Evolutionary conservation across 1,284 basidiomycete genomes (phyloP).

Genomic region (Veloboletus limbatus): DNA sequence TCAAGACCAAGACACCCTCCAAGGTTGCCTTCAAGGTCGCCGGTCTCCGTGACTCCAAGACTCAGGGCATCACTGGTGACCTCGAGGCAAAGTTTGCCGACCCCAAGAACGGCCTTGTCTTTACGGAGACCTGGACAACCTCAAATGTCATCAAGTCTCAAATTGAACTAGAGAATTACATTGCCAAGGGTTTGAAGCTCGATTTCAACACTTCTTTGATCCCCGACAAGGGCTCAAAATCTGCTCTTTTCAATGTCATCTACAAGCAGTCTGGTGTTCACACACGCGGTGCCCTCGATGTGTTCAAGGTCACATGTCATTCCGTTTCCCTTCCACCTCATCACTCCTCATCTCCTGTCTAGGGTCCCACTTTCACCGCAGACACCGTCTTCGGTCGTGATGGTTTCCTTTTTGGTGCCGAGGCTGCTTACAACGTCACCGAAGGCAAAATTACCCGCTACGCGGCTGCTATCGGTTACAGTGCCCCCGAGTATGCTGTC

Average conservation of each 20-base stretch:
- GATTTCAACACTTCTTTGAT: constrained; percentile 85
- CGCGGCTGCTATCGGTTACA: constrained; percentile 91
- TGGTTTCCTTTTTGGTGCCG: constrained; percentile 95
- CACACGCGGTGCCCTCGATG: constrained; percentile 87
- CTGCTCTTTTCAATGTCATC: constrained; percentile 77
- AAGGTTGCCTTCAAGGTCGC: constrained; percentile 87
- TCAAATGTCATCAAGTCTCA: constrained; percentile 88
- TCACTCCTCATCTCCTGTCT: constrained; percentile 8
- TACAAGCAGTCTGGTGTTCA: constrained; percentile 98
- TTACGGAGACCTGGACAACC: constrained; percentile 96
- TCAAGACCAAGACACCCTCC: constrained; percentile 94
- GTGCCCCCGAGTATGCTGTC: constrained; percentile 95
- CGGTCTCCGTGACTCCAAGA: constrained; percentile 74
- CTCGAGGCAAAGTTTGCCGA: constrained; percentile 91
- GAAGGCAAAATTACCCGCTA: constrained; percentile 92
- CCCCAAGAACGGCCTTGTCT: constrained; percentile 84
- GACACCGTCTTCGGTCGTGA: constrained; percentile 96
- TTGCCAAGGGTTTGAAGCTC: constrained; percentile 97
- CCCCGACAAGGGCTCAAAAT: constrained; percentile 84
- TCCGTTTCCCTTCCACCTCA: constrained; percentile 1
- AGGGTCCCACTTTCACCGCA: constrained; percentile 97
- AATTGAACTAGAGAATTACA: constrained; percentile 96
- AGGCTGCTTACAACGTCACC: constrained; percentile 95
- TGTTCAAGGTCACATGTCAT: constrained; percentile 78
- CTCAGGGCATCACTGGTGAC: constrained; percentile 74